Evolutionary conservation across 106 monocot species (phyloP), one percentile per base, ranked within the genome.

Genomic region (Platanthera zijinensis): DNA sequence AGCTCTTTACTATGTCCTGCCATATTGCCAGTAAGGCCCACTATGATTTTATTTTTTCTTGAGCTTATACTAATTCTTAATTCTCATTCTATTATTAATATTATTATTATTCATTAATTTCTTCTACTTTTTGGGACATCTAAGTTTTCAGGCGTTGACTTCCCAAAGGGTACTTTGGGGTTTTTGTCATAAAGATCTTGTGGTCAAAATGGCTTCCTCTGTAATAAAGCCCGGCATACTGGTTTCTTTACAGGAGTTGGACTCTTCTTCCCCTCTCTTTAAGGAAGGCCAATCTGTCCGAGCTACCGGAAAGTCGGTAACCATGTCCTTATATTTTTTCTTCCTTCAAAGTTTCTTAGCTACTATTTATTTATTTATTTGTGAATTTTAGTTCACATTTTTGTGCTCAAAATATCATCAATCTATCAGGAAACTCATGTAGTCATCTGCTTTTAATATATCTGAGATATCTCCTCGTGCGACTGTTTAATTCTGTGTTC

Each of bases 271-370:
- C 18, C 77, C 84, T 25, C 75, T 88, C 48, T 92, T 86, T 76
- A 81, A 88, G 51, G 90, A 92, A 75, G 92, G 87, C 49, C 73
- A 81, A 72, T 92, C 95, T 48, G 82, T 95, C 82, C 84, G 92
- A 57, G 83, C 92, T 77, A 90, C 86, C 10, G 95, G 92, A 82
- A 92, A 77, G 95, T 95, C 81, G 72, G 80, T 80, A 74, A 50
- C 8, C 1, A 46, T 71, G 52, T 69, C 68, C 49, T 62, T 71
- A 12, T 71, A 71, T 10, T 39, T n/a, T 52, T 7, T 56, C 7
- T 52, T 53, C 48, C 5, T 32, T 5, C 48, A 8, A 45, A 70
- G 13, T 48, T 70, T 39, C 14, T 70, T 70, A 14, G 21, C 39
- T 39, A 21, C 59, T 32, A 66, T 66, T 70, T 48, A 7, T 70